A percentile compares a stretch with the other conserved stretches of the same genome.
Evolutionary conservation across 345 rosid species (phyloP).

Genomic region (Cardamine chenopodiifolia): DNA sequence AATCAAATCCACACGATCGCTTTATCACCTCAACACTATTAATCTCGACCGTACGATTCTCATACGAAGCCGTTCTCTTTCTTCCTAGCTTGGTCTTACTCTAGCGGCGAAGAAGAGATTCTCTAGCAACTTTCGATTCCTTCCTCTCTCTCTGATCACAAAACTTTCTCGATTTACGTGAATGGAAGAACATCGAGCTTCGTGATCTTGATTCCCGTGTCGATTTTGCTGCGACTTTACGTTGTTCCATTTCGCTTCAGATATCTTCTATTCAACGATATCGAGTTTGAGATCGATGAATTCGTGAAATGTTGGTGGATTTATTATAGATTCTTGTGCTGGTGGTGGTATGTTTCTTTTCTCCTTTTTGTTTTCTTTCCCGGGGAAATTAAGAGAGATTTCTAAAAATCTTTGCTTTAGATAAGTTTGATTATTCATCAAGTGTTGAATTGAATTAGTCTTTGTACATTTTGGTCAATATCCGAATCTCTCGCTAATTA

Average conservation of each 20-base stretch:
- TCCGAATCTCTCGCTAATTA: background rate
- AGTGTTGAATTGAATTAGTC: background rate
- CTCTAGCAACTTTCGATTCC: conserved; percentile 38
- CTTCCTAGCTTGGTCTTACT: conserved; percentile 11
- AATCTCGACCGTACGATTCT: conserved; percentile 33
- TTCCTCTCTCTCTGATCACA: conserved; percentile 20
- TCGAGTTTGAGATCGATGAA: conserved; percentile 44
- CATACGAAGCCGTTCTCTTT: background rate
- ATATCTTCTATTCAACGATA: conserved; percentile 15
- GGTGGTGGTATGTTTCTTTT: conserved; percentile 40
- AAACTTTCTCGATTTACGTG: conserved; percentile 28
- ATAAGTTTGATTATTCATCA: conserved; percentile 35
- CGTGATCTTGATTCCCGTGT: background rate
- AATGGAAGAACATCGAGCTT: background rate
- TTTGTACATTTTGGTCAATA: conserved; percentile 3
- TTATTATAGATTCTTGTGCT: conserved; percentile 18
- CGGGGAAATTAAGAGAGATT: conserved; percentile 5
- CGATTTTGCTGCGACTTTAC: conserved; percentile 61
- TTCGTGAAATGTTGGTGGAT: conserved; percentile 10
- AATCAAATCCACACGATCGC: conserved; percentile 21
- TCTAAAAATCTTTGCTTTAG: conserved; percentile 16
- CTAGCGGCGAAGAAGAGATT: conserved; percentile 29
- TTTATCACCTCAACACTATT: background rate
- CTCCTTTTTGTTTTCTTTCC: background rate
- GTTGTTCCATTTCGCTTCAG: conserved; percentile 30